A percentile compares a stretch with the other conserved stretches of the same genome.
These are phyloP conservation scores for Epichloe elymi DNA, from an alignment of 2,329 filamentous ascomycete genomes.

Conservation along the genomic window DNA sequence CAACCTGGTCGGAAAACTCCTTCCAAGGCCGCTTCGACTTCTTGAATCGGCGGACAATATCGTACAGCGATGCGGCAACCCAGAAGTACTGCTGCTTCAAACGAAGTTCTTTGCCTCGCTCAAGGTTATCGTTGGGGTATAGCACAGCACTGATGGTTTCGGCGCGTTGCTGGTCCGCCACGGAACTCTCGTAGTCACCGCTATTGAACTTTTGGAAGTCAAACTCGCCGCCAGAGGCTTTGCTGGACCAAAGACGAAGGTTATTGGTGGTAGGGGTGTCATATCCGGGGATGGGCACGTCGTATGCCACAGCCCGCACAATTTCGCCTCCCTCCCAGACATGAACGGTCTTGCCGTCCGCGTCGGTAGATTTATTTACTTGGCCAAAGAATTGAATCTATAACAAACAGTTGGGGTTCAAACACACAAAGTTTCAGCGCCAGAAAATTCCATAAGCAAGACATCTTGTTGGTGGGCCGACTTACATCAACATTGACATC, in stretches of 20 bases:
- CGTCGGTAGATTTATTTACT: slow-evolving; percentile 62
- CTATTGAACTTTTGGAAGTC: slow-evolving; percentile 99
- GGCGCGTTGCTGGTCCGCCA: slow-evolving; percentile 95
- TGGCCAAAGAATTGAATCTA: slow-evolving; percentile 86
- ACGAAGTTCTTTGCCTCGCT: slow-evolving; percentile 90
- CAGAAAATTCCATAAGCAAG: neutral
- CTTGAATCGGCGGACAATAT: slow-evolving; percentile 96
- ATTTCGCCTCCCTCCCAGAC: slow-evolving; percentile 90
- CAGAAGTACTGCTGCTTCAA: slow-evolving; percentile 99
- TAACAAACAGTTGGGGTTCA: neutral
- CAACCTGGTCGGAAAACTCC: slow-evolving; percentile 87
- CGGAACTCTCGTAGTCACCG: slow-evolving; percentile 94
- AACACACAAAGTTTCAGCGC: neutral
- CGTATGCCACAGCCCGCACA: slow-evolving; percentile 84
- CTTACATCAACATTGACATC: slow-evolving; percentile 81
- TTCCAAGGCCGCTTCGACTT: slow-evolving; percentile 85
- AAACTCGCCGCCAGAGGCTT: slow-evolving; percentile 92
- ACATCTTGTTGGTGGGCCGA: neutral
- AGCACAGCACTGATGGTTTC: slow-evolving; percentile 96
- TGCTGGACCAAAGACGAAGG: slow-evolving; percentile 91
- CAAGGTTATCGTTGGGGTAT: slow-evolving; percentile 95
- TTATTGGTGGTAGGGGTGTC: slow-evolving; percentile 89
- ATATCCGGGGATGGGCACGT: slow-evolving; percentile 85
- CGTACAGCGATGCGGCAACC: slow-evolving; percentile 91
- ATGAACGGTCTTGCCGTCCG: slow-evolving; percentile 59